Conservation (phyloP, 768 basidiomycete species). For the Hypholoma fasciculare region DNA sequence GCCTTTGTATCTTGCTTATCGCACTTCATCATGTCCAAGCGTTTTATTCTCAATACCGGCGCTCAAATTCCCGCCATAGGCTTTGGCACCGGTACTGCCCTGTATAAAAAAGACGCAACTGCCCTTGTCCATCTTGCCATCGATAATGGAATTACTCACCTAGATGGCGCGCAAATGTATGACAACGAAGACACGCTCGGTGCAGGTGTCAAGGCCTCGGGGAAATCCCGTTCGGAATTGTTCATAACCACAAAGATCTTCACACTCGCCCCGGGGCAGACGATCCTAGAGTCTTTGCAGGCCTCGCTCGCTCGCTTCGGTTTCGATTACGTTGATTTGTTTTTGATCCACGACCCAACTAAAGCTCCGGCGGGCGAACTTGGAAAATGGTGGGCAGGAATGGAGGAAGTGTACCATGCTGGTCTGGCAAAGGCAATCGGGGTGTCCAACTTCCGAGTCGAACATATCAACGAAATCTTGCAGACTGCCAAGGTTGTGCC, state of each 20-base stretch:
- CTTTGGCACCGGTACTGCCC: constrained; percentile 63
- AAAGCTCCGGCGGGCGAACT: constrained; percentile 40
- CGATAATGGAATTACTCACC: constrained; percentile 55
- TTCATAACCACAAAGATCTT: constrained; percentile 65
- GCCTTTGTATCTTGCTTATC: constrained; percentile 15
- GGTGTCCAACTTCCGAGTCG: constrained; percentile 66
- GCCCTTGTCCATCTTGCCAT: constrained; percentile 46
- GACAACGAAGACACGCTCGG: constrained; percentile 55
- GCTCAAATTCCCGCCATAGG: constrained; percentile 53
- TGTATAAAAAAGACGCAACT: constrained; percentile 44
- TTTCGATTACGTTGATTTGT: constrained; percentile 60
- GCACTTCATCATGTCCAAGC: constrained; percentile 25
- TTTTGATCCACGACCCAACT: constrained; percentile 55
- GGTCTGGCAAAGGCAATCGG: constrained; percentile 60
- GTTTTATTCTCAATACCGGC: constrained; percentile 56
- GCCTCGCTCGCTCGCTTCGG: constrained; percentile 55
- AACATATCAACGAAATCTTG: constrained; percentile 53
- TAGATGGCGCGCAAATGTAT: constrained; percentile 67
- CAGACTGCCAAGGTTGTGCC: constrained; percentile 53
- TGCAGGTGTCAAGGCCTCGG: constrained; percentile 47
- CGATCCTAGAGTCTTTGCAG: constrained; percentile 48
- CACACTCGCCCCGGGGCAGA: constrained; percentile 39
- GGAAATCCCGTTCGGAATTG: constrained; percentile 52
- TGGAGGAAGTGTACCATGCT: constrained; percentile 55
- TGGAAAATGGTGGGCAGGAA: constrained; percentile 54